Evolutionary conservation across 768 basidiomycete species (phyloP).

Genomic region (Suillus variegatus): DNA sequence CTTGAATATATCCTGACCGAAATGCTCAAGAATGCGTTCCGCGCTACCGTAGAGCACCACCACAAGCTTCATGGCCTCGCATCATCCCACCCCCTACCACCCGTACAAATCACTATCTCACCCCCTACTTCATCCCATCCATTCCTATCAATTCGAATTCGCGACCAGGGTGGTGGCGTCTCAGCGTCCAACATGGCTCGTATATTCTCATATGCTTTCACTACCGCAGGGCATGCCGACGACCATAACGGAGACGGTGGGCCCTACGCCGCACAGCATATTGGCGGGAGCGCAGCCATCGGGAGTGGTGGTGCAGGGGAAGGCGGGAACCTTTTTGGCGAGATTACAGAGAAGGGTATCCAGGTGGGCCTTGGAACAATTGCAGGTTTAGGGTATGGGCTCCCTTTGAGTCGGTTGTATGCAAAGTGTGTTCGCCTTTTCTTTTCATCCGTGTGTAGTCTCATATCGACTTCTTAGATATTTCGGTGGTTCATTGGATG

Average conservation of each 20-base stretch:
- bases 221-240: conserved; percentile 66
- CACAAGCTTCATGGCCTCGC: conserved; percentile 40
- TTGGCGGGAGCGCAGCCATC: conserved; percentile 71
- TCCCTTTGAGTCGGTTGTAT: conserved; percentile 79
- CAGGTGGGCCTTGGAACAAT: conserved; percentile 87
- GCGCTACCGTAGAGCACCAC: conserved; percentile 83
- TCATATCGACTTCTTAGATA: conserved; percentile 47
- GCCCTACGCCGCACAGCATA: conserved; percentile 76
- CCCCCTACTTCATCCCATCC: conserved; percentile 41
- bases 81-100: conserved; percentile 46
- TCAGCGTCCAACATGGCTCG: conserved; percentile 69
- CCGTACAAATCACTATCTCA: conserved; percentile 72
- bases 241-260: conserved; percentile 50
- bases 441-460: not conserved
- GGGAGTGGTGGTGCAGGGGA: conserved; percentile 42
- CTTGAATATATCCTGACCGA: conserved; percentile 91
- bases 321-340: conserved; percentile 64
- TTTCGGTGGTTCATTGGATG: conserved; percentile 83
- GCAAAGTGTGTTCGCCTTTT: conserved; percentile 46
- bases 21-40: conserved; percentile 88
- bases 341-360: conserved; percentile 75
- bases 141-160: conserved; percentile 75
- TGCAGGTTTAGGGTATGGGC: conserved; percentile 85
- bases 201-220: conserved; percentile 92
- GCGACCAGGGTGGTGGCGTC: conserved; percentile 88